Conservation (phyloP, 306 rosid species). For the Vicia faba region DNA sequence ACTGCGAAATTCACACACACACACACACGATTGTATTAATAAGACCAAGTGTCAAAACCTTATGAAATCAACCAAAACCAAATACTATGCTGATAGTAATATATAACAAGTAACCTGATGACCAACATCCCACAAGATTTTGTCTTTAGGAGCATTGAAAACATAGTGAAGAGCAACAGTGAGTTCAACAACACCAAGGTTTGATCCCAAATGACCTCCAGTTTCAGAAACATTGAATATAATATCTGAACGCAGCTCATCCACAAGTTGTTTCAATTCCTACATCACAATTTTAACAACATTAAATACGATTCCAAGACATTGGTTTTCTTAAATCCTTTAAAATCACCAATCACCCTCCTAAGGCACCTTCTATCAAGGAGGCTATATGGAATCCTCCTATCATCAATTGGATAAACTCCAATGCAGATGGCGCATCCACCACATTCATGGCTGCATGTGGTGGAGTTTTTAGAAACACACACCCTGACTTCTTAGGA, state of each 20-base stretch:
- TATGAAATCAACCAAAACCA: too few relatives aligned
- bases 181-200: slow-evolving; percentile 96
- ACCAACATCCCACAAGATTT: slow-evolving; percentile 95
- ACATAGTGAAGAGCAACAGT: slow-evolving; percentile 93
- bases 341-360: too few relatives aligned
- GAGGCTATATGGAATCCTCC: too few relatives aligned
- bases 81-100: background rate
- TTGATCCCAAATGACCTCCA: slow-evolving; percentile 94
- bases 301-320: background rate
- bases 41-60: background rate
- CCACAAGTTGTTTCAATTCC: slow-evolving; percentile 82
- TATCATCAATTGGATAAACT: too few relatives aligned
- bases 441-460: too few relatives aligned
- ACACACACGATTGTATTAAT: slow-evolving; percentile 1
- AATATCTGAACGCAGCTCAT: slow-evolving; percentile 84
- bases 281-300: slow-evolving; percentile 34
- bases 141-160: slow-evolving; percentile 88
- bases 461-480: too few relatives aligned
- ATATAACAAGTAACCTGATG: slow-evolving; percentile 63
- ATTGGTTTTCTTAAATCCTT: too few relatives aligned
- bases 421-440: too few relatives aligned
- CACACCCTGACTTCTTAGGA: too few relatives aligned
- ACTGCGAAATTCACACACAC: slow-evolving; percentile 50
- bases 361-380: too few relatives aligned
- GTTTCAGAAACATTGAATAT: slow-evolving; percentile 85